Evolutionary conservation across 169 alveolate species (phyloP), one percentile per base, ranked within the genome.

Genomic region (Amoebophrya sp.): DNA sequence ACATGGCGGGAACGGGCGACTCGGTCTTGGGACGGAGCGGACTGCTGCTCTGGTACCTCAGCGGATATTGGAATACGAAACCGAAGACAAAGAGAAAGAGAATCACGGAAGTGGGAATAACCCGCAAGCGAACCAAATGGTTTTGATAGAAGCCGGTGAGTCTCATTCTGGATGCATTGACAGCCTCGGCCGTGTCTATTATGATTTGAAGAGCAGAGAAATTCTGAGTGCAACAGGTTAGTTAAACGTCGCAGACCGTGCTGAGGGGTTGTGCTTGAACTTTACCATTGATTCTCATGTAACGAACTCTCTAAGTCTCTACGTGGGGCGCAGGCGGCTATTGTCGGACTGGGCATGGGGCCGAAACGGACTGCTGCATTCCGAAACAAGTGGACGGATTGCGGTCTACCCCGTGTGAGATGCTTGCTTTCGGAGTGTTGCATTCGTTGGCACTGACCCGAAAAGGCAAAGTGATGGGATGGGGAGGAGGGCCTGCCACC

Each of bases 1-100:
- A 18, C 94, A 92, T 14, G 94, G 94, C 34, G 94, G 94, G 33
- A 91, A 90, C 65, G 94, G 94, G 24, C 92, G 94, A 10, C 34
- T 92, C 41, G 94, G 94, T 0, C 94, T 89, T 12, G 94, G 94
- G 2, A 36, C 83, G 0, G 92, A 53, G 24, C 78, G 94, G 14
- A 92, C 90, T 0, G 92, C 92, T 18, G 92, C 94, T 0, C 33
- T 92, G 91, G 41, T 47, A 0, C 92, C 92, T 6, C 47, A 65
- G 33, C 40, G 38, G 47, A 41, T 89, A 33, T 26, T 36, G 12
- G 83, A 65, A 10, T 65, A 65, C 26, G 83, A 65, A 26, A 26
- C 83, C 33, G 83, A 65, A 36, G 83, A 65, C 83, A 1, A 65
- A 10, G 12, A 29, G 36, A 36, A 65, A n/a, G n/a, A n/a, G n/a